phyloP scores from a whole-genome alignment of 345 rosid genomes.

The Citrus trifoliata region DNA sequence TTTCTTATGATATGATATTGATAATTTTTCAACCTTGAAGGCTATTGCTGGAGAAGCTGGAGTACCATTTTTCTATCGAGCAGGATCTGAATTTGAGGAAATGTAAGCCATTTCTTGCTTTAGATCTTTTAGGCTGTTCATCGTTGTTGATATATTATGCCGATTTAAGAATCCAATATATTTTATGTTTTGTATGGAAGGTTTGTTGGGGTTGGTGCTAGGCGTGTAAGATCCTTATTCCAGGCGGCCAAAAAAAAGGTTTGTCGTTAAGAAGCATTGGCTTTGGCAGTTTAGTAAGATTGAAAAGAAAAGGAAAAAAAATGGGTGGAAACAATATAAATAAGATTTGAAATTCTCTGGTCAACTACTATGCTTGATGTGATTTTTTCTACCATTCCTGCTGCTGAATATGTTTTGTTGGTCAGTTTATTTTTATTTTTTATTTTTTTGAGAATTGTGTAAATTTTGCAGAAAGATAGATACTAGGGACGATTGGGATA shows the following conservation, averaged over 20 bases:
- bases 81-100: slow-evolving; percentile 99
- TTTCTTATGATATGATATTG: slow-evolving; percentile 11
- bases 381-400: background rate
- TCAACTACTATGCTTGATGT: background rate
- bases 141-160: background rate
- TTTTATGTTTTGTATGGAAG: slow-evolving; percentile 38
- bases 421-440: background rate
- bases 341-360: background rate
- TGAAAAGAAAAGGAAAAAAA: too few species aligned
- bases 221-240: slow-evolving; percentile 93
- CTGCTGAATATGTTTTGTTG: background rate
- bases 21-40: slow-evolving; percentile 37
- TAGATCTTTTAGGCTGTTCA: background rate
- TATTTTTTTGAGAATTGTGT: background rate
- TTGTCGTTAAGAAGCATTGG: slow-evolving; percentile 1
- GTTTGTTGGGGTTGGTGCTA: slow-evolving; percentile 99
- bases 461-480: background rate
- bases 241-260: slow-evolving; percentile 99
- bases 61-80: slow-evolving; percentile 96
- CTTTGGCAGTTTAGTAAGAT: background rate
- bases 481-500: background rate
- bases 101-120: slow-evolving; percentile 54
- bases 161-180: background rate
- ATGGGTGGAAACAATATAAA: background rate
- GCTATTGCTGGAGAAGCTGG: slow-evolving; percentile 99